A percentile compares a stretch with the other conserved stretches of the same genome.
These are phyloP conservation scores for Pyrenophora graminea DNA, from an alignment of 2,329 filamentous ascomycete genomes.

Conservation along the genomic window DNA sequence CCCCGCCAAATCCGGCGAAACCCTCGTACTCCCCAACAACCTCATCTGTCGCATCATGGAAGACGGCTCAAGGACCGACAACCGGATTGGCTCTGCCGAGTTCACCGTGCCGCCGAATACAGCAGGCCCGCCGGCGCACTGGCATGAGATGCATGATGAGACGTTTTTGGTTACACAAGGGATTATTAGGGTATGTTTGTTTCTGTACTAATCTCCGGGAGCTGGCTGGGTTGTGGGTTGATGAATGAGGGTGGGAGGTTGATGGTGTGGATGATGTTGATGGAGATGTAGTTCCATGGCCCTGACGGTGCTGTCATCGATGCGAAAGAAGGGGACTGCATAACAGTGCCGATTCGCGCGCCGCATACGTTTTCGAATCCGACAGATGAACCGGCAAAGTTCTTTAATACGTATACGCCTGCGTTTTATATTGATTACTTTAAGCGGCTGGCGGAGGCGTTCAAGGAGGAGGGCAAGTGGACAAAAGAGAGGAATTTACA, in stretches of 20 bases:
- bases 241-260: neutral
- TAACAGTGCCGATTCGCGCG: slow-evolving; percentile 59
- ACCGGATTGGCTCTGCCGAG: slow-evolving; percentile 54
- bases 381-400: slow-evolving; percentile 57
- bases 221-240: neutral
- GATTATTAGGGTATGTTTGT: slow-evolving; percentile 38
- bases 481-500: slow-evolving; percentile 55
- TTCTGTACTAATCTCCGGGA: neutral
- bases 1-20: slow-evolving; percentile 54
- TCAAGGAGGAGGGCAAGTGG: slow-evolving; percentile 51
- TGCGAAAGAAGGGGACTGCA: slow-evolving; percentile 58
- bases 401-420: slow-evolving; percentile 63
- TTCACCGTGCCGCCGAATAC: slow-evolving; percentile 56
- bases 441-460: slow-evolving; percentile 55
- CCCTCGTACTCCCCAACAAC: slow-evolving; percentile 53
- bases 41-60: slow-evolving; percentile 57
- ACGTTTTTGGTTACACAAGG: slow-evolving; percentile 61
- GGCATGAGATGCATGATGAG: slow-evolving; percentile 62
- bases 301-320: slow-evolving; percentile 53
- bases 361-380: slow-evolving; percentile 63
- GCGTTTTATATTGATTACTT: slow-evolving; percentile 64
- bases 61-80: slow-evolving; percentile 57
- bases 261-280: no score
- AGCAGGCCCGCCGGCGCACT: slow-evolving; percentile 55
- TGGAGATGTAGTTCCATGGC: slow-evolving; percentile 51